These are phyloP conservation scores for Lentinus brumalis DNA, from an alignment of 768 basidiomycete species.

Conservation along the genomic window DNA sequence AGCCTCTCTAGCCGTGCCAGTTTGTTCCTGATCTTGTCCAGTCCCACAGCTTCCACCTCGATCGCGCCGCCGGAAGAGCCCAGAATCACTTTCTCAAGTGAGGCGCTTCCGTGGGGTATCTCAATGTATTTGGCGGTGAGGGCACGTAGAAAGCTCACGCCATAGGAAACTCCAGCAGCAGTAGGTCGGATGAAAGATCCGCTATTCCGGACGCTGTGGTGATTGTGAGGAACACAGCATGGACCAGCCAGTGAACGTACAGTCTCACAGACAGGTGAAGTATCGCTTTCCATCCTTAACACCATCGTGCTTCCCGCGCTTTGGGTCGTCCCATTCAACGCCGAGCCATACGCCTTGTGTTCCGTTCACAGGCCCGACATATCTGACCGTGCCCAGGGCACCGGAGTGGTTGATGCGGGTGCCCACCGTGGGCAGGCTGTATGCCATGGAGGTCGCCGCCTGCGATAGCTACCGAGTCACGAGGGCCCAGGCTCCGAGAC, in stretches of 20 bases:
- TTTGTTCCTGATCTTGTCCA: conserved; percentile 76
- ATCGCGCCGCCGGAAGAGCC: conserved; percentile 86
- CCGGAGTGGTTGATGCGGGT: conserved; percentile 57
- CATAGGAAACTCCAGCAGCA: conserved; percentile 52
- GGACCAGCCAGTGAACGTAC: conserved; percentile 24
- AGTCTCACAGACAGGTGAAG: conserved; percentile 70
- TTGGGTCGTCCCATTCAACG: conserved; percentile 92
- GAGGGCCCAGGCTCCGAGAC: neutral
- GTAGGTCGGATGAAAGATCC: conserved; percentile 84
- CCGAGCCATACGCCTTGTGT: conserved; percentile 84
- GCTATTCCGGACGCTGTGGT: conserved; percentile 53
- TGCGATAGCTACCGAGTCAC: no score
- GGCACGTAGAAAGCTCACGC: conserved; percentile 73
- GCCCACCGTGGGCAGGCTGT: conserved; percentile 41
- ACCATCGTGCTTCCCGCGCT: conserved; percentile 88
- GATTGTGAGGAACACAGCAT: neutral
- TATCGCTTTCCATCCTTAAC: conserved; percentile 74
- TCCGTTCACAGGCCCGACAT: conserved; percentile 61
- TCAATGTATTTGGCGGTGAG: conserved; percentile 81
- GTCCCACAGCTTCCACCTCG: conserved; percentile 80
- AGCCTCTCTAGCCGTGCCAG: conserved; percentile 67
- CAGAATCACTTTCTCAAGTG: conserved; percentile 65
- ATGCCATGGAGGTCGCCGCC: neutral
- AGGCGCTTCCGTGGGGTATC: conserved; percentile 47
- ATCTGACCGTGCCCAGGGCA: conserved; percentile 70